Evolutionary conservation across 768 basidiomycete genomes (phyloP).

Genomic region (Suillus decipiens): DNA sequence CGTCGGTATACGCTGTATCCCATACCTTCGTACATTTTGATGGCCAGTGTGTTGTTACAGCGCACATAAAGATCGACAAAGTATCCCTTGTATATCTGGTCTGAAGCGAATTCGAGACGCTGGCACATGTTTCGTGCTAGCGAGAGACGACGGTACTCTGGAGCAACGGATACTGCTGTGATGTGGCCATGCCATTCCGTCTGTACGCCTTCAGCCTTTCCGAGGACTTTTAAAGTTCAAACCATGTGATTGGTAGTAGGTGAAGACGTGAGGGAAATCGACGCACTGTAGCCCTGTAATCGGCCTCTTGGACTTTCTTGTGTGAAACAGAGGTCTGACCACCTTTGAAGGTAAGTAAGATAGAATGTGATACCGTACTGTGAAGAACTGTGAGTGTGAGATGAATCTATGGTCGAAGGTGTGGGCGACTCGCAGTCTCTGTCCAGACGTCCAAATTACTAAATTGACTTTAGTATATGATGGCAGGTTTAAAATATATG

Average conservation of each 20-base stretch:
- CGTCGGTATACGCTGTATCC: constrained; percentile 92
- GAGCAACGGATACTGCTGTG: constrained; percentile 93
- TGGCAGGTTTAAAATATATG: neutral
- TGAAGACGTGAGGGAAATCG: constrained; percentile 7
- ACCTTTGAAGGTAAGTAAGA: constrained; percentile 81
- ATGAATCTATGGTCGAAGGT: constrained; percentile 6
- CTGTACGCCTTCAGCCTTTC: constrained; percentile 83
- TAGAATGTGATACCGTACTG: constrained; percentile 92
- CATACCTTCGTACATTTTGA: constrained; percentile 88
- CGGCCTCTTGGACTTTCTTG: constrained; percentile 80
- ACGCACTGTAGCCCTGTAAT: constrained; percentile 92
- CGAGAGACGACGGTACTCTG: constrained; percentile 85
- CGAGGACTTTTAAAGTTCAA: constrained; percentile 80
- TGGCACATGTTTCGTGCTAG: constrained; percentile 87
- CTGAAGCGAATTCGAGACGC: constrained; percentile 83
- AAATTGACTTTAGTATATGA: neutral
- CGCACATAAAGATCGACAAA: constrained; percentile 97
- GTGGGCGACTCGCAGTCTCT: constrained; percentile 73
- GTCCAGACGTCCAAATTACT: constrained; percentile 96
- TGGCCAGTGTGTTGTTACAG: constrained; percentile 81
- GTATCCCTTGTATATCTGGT: constrained; percentile 77
- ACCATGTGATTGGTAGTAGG: constrained; percentile 9
- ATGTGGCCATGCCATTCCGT: constrained; percentile 92
- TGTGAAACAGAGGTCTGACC: constrained; percentile 89
- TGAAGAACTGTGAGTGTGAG: neutral